Evolutionary conservation across 805 yeast species (phyloP).

Genomic region (Starmera caribaea): DNA sequence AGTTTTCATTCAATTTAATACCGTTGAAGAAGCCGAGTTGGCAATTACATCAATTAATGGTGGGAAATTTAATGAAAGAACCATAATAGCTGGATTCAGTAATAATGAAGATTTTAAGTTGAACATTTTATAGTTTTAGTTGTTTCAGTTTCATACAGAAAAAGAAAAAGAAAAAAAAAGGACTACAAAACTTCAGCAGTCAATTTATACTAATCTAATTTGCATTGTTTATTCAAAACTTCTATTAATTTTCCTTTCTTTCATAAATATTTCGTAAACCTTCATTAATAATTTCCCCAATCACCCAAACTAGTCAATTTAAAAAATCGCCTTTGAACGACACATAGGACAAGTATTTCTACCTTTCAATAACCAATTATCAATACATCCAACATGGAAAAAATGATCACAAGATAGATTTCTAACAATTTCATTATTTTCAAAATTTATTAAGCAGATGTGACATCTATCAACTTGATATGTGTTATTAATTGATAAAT

Average conservation of each 20-base stretch:
- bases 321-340: constrained; percentile 26
- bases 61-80: constrained; percentile 53
- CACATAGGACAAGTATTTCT: constrained; percentile 53
- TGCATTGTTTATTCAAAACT: background rate
- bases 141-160: too few relatives aligned
- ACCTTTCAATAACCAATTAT: constrained; percentile 44
- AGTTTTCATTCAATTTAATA: constrained; percentile 56
- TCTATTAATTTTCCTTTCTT: background rate
- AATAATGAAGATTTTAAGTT: constrained; percentile 50
- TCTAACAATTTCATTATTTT: constrained; percentile 36
- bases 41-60: constrained; percentile 60
- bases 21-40: constrained; percentile 36
- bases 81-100: constrained; percentile 54
- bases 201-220: too few relatives aligned
- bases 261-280: too few relatives aligned
- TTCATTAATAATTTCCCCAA: too few relatives aligned
- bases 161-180: too few relatives aligned
- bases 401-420: constrained; percentile 34
- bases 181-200: too few relatives aligned
- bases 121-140: constrained; percentile 11
- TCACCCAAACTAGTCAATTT: background rate
- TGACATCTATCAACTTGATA: constrained; percentile 24
- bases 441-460: constrained; percentile 43
- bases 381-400: constrained; percentile 49
- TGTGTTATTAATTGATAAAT: background rate